phyloP scores from a whole-genome alignment of 1,284 basidiomycete species.

The Sanghuangporus baumii region DNA sequence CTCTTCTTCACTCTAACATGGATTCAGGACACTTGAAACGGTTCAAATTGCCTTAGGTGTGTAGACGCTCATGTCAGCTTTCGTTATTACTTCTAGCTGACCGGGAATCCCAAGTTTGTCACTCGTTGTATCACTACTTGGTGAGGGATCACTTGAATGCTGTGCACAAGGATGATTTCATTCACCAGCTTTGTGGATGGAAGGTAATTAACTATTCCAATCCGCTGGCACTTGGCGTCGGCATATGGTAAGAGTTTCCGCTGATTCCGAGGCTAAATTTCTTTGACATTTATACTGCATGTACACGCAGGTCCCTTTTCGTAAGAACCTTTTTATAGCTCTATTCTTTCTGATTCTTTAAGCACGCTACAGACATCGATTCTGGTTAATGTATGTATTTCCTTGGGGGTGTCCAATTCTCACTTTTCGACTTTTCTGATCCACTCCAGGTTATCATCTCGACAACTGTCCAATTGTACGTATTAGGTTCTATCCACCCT shows the following conservation, averaged over 20 bases:
- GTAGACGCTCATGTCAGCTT: background rate
- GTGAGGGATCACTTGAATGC: background rate
- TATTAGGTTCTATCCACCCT: background rate
- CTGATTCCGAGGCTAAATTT: background rate
- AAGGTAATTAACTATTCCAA: slow-evolving; percentile 9
- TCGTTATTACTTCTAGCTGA: background rate
- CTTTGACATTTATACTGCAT: background rate
- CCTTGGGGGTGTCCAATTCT: background rate
- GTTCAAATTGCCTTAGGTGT: slow-evolving; percentile 13
- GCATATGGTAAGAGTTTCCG: slow-evolving; percentile 7
- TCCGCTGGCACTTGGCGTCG: slow-evolving; percentile 3
- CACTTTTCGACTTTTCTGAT: background rate
- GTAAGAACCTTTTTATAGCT: background rate
- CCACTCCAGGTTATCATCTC: slow-evolving; percentile 3
- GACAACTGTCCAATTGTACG: slow-evolving; percentile 14
- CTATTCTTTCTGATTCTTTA: background rate
- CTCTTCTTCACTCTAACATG: background rate
- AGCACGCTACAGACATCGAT: slow-evolving; percentile 1
- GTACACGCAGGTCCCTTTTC: slow-evolving; percentile 7
- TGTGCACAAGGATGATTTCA: background rate
- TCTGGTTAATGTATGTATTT: slow-evolving; percentile 5
- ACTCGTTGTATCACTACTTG: slow-evolving; percentile 9
- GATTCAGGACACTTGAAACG: slow-evolving; percentile 10
- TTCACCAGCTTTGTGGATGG: background rate
- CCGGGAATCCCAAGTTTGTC: background rate